phyloP scores from a whole-genome alignment of 2,329 filamentous ascomycete genomes.

The Colletotrichum aenigma region DNA sequence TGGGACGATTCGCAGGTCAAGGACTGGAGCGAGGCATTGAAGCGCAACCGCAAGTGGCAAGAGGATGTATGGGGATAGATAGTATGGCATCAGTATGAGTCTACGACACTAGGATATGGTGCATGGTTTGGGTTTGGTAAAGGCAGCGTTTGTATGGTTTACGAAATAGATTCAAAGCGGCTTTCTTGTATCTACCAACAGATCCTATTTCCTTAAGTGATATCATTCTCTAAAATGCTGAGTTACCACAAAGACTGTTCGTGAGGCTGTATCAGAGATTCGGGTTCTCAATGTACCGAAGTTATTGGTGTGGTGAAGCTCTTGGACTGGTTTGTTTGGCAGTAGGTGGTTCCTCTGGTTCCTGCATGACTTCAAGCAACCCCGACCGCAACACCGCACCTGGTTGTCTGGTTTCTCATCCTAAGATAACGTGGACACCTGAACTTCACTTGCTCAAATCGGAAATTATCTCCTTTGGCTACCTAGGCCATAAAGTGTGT shows the following conservation, averaged over 20 bases:
- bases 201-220: not conserved
- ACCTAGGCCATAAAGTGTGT: not conserved
- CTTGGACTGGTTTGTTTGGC: not conserved
- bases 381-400: not conserved
- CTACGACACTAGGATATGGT: slow-evolving; percentile 19
- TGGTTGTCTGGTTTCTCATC: not conserved
- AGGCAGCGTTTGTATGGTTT: not conserved
- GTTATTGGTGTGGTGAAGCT: not conserved
- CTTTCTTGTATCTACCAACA: not conserved
- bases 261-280: not conserved
- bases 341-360: not conserved
- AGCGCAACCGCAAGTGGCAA: slow-evolving; percentile 55
- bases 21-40: slow-evolving; percentile 50
- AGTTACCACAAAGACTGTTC: not conserved
- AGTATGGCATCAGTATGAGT: not conserved
- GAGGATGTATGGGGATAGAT: slow-evolving; percentile 56
- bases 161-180: not conserved
- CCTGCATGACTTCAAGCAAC: not conserved
- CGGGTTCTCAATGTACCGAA: not conserved
- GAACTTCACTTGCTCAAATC: not conserved
- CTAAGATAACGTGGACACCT: not conserved
- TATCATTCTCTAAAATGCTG: not conserved
- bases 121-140: not conserved
- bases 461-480: not conserved
- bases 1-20: slow-evolving; percentile 44